Conservation (phyloP, 2,329 filamentous ascomycete species). For the Alternaria sp. region DNA sequence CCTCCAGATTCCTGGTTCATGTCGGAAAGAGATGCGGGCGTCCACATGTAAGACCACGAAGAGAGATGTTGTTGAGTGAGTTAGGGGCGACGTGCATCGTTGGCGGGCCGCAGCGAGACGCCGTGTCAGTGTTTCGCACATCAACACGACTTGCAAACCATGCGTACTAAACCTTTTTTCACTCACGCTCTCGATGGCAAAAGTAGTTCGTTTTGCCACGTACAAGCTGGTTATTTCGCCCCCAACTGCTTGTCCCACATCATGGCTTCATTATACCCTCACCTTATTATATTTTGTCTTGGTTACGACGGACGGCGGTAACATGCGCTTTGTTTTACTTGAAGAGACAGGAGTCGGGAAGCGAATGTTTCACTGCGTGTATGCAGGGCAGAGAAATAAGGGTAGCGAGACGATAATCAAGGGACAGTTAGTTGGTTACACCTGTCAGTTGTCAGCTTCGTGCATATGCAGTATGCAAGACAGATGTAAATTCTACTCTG, state of each 20-base stretch:
- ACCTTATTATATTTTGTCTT: conserved; percentile 25
- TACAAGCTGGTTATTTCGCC: not conserved
- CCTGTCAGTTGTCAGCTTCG: conserved; percentile 14
- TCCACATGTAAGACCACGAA: conserved; percentile 15
- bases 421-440: conserved; percentile 6
- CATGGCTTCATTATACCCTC: conserved; percentile 2
- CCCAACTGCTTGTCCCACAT: not conserved
- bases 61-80: conserved; percentile 14
- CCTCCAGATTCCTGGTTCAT: conserved; percentile 21
- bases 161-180: conserved; percentile 1
- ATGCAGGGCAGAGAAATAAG: conserved; percentile 26
- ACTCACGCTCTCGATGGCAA: not conserved
- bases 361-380: conserved; percentile 20
- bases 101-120: conserved; percentile 15
- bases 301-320: conserved; percentile 26
- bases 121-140: conserved; percentile 16
- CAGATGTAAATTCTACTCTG: not conserved
- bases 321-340: conserved; percentile 12
- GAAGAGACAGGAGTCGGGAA: conserved; percentile 18
- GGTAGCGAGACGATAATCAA: conserved; percentile 29
- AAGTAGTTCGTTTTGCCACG: not conserved
- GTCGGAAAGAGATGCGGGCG: conserved; percentile 23
- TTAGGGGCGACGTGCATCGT: conserved; percentile 10
- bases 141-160: not conserved
- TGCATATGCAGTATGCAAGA: conserved; percentile 1